Percentiles rank a stretch among this genome's conserved stretches.
Evolutionary conservation across 495 filamentous ascomycete genomes (phyloP).

Genomic region (Tuber calosporum): DNA sequence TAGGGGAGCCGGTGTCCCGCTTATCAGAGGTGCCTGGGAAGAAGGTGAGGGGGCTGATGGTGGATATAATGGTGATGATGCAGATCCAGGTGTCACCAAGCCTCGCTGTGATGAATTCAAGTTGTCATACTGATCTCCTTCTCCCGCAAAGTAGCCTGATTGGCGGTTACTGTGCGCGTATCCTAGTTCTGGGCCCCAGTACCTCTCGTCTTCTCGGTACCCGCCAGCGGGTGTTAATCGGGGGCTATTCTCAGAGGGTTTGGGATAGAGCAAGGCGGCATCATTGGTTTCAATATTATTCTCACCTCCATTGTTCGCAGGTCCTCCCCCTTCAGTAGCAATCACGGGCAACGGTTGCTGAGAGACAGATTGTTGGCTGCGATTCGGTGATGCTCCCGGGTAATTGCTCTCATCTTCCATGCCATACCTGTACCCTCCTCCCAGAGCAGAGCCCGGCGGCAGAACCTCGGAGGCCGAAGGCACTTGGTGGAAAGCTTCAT

Average conservation of each 20-base stretch:
- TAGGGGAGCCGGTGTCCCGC: not conserved
- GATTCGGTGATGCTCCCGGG: not conserved
- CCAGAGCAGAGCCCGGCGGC: not conserved
- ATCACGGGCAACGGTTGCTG: not conserved
- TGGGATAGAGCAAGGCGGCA: not conserved
- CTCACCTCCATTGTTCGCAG: not conserved
- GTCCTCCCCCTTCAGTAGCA: not conserved
- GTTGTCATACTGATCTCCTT: not conserved
- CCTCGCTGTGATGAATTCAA: not conserved
- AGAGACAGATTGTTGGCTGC: not conserved
- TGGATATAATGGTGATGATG: constrained; percentile 2
- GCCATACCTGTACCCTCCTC: not conserved
- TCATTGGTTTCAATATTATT: not conserved
- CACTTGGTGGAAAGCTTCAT: not conserved
- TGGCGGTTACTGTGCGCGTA: not conserved
- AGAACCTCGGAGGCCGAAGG: too few species aligned
- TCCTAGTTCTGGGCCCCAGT: not conserved
- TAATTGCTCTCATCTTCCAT: not conserved
- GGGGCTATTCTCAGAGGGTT: not conserved
- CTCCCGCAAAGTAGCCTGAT: not conserved
- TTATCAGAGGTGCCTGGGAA: constrained; percentile 1
- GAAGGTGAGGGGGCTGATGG: constrained; percentile 10
- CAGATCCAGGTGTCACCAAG: not conserved
- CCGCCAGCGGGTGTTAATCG: not conserved
- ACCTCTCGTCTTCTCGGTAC: not conserved